A percentile compares a stretch with the other conserved stretches of the same genome.
Conservation (phyloP, 202 grass and related monocot species). For the Saccharum hybrid region DNA sequence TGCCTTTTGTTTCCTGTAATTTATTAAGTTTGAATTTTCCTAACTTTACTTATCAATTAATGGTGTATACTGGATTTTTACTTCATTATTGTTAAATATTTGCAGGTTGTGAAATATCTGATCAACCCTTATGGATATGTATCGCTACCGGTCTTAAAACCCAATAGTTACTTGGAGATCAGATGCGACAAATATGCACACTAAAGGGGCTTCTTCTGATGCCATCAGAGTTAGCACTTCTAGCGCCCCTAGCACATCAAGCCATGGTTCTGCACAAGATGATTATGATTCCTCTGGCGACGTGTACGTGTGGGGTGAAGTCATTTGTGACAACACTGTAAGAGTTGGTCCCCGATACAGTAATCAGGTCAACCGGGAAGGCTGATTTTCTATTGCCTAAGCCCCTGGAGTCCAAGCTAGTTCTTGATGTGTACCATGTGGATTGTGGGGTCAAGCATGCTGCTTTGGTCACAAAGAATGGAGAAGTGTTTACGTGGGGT, state of each 20-base stretch:
- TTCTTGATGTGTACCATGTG: slow-evolving; percentile 69
- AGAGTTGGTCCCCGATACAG: slow-evolving; percentile 47
- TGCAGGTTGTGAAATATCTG: slow-evolving; percentile 37
- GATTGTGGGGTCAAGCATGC: slow-evolving; percentile 77
- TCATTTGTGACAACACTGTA: slow-evolving; percentile 61
- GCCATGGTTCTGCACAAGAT: slow-evolving; percentile 80
- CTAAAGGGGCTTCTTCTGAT: slow-evolving; percentile 65
- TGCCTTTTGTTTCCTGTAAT: background rate
- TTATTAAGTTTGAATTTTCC: background rate
- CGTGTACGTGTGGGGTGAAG: slow-evolving; percentile 86
- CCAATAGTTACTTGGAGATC: slow-evolving; percentile 32
- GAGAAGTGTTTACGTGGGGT: slow-evolving; percentile 87
- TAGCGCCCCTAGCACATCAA: slow-evolving; percentile 80
- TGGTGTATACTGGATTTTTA: background rate
- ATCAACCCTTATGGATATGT: slow-evolving; percentile 8
- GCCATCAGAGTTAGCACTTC: slow-evolving; percentile 80
- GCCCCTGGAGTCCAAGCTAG: slow-evolving; percentile 75
- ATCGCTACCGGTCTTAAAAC: slow-evolving; percentile 22
- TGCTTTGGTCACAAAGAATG: slow-evolving; percentile 74
- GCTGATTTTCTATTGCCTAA: slow-evolving; percentile 74
- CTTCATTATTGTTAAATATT: background rate
- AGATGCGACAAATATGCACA: slow-evolving; percentile 65
- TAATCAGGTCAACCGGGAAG: slow-evolving; percentile 47
- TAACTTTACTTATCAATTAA: background rate
- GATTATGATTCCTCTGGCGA: slow-evolving; percentile 74